Base-by-base conservation (phyloP, 768 basidiomycete species). In the Saitozyma sp. region DNA sequence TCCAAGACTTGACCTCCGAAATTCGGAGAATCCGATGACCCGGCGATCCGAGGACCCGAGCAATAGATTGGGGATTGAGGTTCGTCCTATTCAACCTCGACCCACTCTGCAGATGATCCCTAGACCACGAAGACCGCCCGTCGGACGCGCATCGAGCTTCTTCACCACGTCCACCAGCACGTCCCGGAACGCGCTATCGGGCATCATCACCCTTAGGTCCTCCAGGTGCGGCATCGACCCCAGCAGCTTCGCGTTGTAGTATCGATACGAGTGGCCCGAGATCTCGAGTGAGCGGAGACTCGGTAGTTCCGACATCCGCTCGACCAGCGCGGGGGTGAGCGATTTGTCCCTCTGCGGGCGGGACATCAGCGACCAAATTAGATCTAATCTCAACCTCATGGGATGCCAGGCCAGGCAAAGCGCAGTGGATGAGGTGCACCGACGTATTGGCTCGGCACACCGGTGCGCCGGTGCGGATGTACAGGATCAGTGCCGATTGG, bases 201-300 rank as follows among this genome's bases (percentile, higher is more conserved):
- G 74, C 74, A 75, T 75, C 74, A 75, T 75, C 41, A 75, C 61
- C 14, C 74, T 42, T 13, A 75, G 53, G 50, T 75, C 74, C 29
- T 69, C 59, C 19, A 75, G 56, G 3, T 56, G 50, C 5, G 69
- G 52, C 54, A 68, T 56, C 0, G n/a, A 37, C 8, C 71, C 71
- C 3, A 75, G 6, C 48, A 73, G 29, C 2, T 39, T 20, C 0
- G 74, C 69, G 38, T 70, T 60, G 58, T 73, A 75, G 50, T 73
- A 75, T 19, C 71, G 50, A 29, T 68, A 56, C 17, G 74, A 70
- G 40, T 75, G 74, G 14, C 74, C 74, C 0, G 74, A 68, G 1
- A 75, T 60, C 54, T 75, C 74, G 5, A 75, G 57, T 5, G 66
- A 64, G 1, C 63, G 62, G 19, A 75, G 66, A 37, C 66, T 60